These are phyloP conservation scores for Pouteria campechiana DNA, from an alignment of 179 eudicot species.

Conservation along the genomic window DNA sequence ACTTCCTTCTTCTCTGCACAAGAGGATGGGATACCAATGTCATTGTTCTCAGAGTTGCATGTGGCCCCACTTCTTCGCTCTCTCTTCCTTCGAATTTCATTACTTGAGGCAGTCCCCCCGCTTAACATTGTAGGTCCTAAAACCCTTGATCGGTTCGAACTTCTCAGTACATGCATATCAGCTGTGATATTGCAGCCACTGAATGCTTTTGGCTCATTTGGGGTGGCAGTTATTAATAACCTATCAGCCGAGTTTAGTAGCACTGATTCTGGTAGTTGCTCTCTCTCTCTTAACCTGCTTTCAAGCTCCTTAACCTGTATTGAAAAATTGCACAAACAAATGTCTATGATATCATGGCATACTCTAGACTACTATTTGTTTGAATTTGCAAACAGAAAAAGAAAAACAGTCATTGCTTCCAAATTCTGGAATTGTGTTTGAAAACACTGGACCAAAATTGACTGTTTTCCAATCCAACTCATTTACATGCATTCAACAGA, in stretches of 20 bases:
- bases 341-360: neutral
- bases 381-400: neutral
- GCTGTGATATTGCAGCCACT: slow-evolving; percentile 30
- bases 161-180: slow-evolving; percentile 46
- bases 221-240: slow-evolving; percentile 43
- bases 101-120: slow-evolving; percentile 25
- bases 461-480: neutral
- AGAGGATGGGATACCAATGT: slow-evolving; percentile 19
- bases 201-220: slow-evolving; percentile 22
- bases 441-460: slow-evolving; percentile 23
- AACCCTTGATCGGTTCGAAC: slow-evolving; percentile 43
- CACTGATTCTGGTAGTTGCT: slow-evolving; percentile 20
- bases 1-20: slow-evolving; percentile 37
- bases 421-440: no score
- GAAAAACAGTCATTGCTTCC: slow-evolving; percentile 26
- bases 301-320: slow-evolving; percentile 80
- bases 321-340: neutral
- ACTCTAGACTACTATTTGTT: neutral
- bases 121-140: slow-evolving; percentile 34
- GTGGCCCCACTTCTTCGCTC: slow-evolving; percentile 53
- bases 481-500: no score
- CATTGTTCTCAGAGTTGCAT: slow-evolving; percentile 67
- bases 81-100: slow-evolving; percentile 47
- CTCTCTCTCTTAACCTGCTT: slow-evolving; percentile 52
- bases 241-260: slow-evolving; percentile 21